Base-by-base conservation (phyloP, 2,329 filamentous ascomycete genomes). In the Aspergillus melleus region DNA sequence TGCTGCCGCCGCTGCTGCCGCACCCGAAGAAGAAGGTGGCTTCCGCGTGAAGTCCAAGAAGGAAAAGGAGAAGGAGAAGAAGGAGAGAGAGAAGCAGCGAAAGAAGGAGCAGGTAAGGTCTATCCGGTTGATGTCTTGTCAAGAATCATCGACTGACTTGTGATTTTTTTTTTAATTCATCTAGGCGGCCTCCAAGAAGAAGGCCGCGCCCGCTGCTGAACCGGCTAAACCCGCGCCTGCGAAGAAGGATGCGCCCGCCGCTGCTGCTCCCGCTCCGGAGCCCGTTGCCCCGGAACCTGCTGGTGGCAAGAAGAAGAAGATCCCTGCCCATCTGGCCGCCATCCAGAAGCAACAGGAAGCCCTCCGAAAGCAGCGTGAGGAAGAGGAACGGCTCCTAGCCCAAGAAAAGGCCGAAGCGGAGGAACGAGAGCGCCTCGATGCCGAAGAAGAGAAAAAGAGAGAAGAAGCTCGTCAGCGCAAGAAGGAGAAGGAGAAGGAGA, bases 51-150 rank as follows among this genome's bases (percentile, higher is more conserved):
- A 98, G 80, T 96, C 92, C 44, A 99, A 98, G 86, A 95, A 96
- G 60, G 93, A 99, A 81, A 99, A 99, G 82, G 95, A 99, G 77
- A 96, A 92, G 79, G 84, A 94, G 72, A 98, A 94, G 85, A 99
- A 97, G 81, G 95, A 99, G 81, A 88, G 92, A 62, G 95, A 99
- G 82, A 99, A 99, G 87, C 91, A 95, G 80, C 86, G 93, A 67
- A 99, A 99, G 82, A 99, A 93, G 87, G 95, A 99, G 79, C 90
- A 98, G 86, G 92, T 95, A 76, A 59, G 42, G 49, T 10, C 19
- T 6, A 5, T 42, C 49, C 20, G 20, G 16, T 52, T 20, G n/a
- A 8, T 19, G 14, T 52, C 26, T n/a, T 11, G 49, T 42, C 50
- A 46, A 52, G 26, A 5, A 52, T 59, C 44, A 16, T 42, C 6